These are phyloP conservation scores for Fusarium fujikuroi DNA, from an alignment of 2,329 filamentous ascomycete species.

Conservation along the genomic window DNA sequence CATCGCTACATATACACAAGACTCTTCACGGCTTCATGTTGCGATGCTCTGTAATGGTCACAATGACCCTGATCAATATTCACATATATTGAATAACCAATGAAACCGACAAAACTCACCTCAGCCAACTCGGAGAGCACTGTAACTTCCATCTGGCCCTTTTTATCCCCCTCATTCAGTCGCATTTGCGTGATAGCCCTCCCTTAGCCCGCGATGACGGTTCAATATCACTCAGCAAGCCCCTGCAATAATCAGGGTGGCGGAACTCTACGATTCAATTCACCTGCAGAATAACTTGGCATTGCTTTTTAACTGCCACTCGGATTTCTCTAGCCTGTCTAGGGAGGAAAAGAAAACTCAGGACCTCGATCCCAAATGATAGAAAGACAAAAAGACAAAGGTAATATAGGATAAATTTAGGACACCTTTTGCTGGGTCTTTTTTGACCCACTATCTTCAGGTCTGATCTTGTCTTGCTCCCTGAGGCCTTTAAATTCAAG, in stretches of 20 bases:
- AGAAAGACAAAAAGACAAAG: too few species aligned
- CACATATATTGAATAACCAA: not conserved
- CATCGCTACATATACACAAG: conserved; percentile 3
- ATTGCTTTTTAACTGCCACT: conserved; percentile 2
- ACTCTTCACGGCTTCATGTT: conserved; percentile 24
- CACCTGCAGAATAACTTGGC: conserved; percentile 21
- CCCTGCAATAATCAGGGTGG: conserved; percentile 31
- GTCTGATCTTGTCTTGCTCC: too few species aligned
- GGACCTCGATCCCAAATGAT: too few species aligned
- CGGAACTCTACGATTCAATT: conserved; percentile 30
- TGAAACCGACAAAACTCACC: not conserved
- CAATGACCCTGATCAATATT: conserved; percentile 11
- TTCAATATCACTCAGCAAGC: conserved; percentile 16
- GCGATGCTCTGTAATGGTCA: conserved; percentile 13
- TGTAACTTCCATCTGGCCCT: not conserved
- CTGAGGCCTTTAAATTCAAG: not conserved
- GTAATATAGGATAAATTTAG: too few species aligned
- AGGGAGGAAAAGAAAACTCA: too few species aligned
- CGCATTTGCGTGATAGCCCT: conserved; percentile 9
- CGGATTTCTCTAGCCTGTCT: not conserved
- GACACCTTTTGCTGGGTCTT: too few species aligned
- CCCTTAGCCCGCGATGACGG: conserved; percentile 24
- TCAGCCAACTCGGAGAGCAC: not conserved
- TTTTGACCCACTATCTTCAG: too few species aligned
- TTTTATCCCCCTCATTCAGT: not conserved